phyloP scores from a whole-genome alignment of 2,329 filamentous ascomycete species.

The Calonectria fujianensis region DNA sequence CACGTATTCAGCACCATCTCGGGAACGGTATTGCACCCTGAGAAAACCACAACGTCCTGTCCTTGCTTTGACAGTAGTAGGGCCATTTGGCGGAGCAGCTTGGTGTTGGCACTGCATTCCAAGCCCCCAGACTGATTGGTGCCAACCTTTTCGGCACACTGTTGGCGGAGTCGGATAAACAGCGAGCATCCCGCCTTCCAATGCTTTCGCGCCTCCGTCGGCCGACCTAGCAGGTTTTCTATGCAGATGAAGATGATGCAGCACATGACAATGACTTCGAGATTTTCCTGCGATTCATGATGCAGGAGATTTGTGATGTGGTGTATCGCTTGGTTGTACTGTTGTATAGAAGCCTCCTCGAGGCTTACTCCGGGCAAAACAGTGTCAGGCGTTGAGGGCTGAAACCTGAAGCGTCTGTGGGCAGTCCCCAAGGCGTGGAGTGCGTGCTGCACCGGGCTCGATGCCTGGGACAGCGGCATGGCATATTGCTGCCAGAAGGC shows the following conservation, averaged over 20 bases:
- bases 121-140: not conserved
- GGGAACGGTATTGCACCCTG: not conserved
- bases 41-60: not conserved
- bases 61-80: not conserved
- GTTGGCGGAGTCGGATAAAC: not conserved
- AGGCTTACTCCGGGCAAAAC: not conserved
- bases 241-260: conserved; percentile 4
- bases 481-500: not conserved
- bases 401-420: not conserved
- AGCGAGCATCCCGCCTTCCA: not conserved
- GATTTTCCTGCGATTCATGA: not conserved
- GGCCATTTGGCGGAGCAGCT: not conserved
- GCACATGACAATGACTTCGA: not conserved
- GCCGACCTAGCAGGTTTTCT: not conserved
- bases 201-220: not conserved
- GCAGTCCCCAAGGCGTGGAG: not conserved
- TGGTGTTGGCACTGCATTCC: not conserved
- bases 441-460: not conserved
- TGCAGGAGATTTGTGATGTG: not conserved
- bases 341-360: not conserved
- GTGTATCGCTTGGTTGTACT: not conserved
- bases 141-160: not conserved
- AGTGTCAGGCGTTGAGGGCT: not conserved
- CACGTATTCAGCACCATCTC: not conserved
- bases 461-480: not conserved